Base-by-base conservation (phyloP, 2,329 filamentous ascomycete species). In the Neofusicoccum sp. region DNA sequence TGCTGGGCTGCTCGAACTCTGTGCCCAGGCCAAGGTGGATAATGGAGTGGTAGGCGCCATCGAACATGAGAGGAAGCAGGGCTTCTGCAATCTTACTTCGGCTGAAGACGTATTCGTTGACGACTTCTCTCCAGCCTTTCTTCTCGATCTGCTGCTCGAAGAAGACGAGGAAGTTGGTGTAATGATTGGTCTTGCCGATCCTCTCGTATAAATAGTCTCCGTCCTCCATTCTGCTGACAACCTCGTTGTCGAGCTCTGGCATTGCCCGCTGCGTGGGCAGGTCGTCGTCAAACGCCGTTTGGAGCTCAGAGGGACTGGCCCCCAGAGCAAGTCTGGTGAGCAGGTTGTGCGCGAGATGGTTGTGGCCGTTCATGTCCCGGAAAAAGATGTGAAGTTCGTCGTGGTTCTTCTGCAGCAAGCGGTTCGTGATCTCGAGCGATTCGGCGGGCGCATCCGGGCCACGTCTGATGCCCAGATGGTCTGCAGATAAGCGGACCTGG, bases 21-120 rank as follows among this genome's bases (percentile, higher is more conserved):
- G 96, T 73, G 4, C 90, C 93, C 71, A 92, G 96, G 58, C 92
- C 90, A 22, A 96, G 83, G 72, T 96, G 92, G 66, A 97, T 93
- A 14, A 95, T 78, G 1, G 92, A 91, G 71, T 96, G 92, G 1
- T 93, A 69, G 65, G 93, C 84, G 0, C 90, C 88, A n/a, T 83
- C 84, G 71, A 86, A 92, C 70, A 94, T 78, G 16, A 92, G 83
- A 1, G 82, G 80, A 2, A 93, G 77, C 80, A 97, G 79, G 65
- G 88, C 86, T 43, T 93, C 85, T 4, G 88, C 87, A 47, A 82
- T 78, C 47, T 87, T 83, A 61, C 88, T 85, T 1, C 84, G 84
- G 2, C 83, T 81, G 71, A 97, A 91, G 0, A 96, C 65, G 69
- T 91, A 89, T 70, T 90, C 84, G 12, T 82, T 77, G 31, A 96